These are phyloP conservation scores for Sugiyamaella americana DNA, from an alignment of 805 yeast species.

Conservation along the genomic window DNA sequence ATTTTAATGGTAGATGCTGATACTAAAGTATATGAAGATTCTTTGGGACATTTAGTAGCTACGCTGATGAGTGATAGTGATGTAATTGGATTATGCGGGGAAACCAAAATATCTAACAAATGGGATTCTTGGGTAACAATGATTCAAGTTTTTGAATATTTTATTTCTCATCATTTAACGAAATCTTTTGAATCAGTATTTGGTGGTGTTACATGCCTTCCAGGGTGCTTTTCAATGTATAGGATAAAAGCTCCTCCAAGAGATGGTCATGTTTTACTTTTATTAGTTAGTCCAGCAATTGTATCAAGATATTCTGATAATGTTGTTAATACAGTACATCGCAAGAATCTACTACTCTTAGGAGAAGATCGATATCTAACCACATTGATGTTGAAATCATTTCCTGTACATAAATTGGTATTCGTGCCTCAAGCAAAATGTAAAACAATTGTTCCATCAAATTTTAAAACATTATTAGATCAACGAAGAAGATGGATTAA, in stretches of 20 bases:
- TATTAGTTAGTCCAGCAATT: constrained; percentile 86
- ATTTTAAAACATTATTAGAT: constrained; percentile 70
- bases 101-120: constrained; percentile 85
- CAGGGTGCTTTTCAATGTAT: constrained; percentile 93
- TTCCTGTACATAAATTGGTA: constrained; percentile 82
- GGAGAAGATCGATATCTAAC: constrained; percentile 91
- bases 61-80: constrained; percentile 80
- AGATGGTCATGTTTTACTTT: constrained; percentile 67
- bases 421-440: constrained; percentile 91
- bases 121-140: constrained; percentile 82
- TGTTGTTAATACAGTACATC: constrained; percentile 75
- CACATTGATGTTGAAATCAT: constrained; percentile 79
- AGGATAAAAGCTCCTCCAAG: constrained; percentile 78
- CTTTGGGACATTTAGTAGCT: constrained; percentile 81
- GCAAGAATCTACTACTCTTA: constrained; percentile 72
- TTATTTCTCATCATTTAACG: constrained; percentile 88
- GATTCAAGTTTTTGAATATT: constrained; percentile 92
- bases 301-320: constrained; percentile 89
- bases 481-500: constrained; percentile 98
- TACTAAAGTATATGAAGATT: constrained; percentile 80
- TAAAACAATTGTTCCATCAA: constrained; percentile 82
- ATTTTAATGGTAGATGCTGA: constrained; percentile 94
- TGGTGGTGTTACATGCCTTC: constrained; percentile 92
- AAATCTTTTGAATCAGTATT: constrained; percentile 91
- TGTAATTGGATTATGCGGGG: constrained; percentile 93